Percentiles rank a stretch among this genome's conserved stretches.
Conservation (phyloP, 106 monocot species). For the Phalaenopsis equestris region DNA sequence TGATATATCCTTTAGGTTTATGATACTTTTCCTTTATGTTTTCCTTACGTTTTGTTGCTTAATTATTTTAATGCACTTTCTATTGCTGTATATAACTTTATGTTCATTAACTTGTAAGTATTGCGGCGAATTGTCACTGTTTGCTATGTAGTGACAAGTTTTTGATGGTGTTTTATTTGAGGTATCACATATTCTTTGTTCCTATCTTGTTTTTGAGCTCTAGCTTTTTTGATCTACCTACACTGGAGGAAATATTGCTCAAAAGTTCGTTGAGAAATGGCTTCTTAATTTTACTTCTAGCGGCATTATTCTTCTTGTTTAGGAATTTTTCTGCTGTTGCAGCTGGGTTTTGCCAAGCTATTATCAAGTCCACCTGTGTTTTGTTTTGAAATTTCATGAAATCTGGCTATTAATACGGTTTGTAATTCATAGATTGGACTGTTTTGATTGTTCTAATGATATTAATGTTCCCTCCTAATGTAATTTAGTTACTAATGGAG, state of each 20-base stretch:
- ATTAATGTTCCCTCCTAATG: too few species aligned
- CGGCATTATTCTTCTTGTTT: background rate
- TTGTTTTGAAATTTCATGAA: background rate
- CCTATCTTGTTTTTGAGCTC: background rate
- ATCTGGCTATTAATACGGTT: too few species aligned
- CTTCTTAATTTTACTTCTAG: background rate
- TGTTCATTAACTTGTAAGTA: background rate
- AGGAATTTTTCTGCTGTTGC: background rate
- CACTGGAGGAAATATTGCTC: background rate
- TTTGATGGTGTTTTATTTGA: background rate
- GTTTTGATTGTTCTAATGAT: too few species aligned
- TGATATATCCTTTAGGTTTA: background rate
- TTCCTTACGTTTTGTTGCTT: constrained; percentile 2
- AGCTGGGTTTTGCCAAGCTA: background rate
- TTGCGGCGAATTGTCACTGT: background rate
- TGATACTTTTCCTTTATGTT: background rate
- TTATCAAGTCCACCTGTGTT: background rate
- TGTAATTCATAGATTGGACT: too few species aligned
- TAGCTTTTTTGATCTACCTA: background rate
- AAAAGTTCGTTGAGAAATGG: background rate
- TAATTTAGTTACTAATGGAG: too few species aligned
- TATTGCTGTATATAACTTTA: background rate
- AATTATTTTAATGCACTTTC: background rate
- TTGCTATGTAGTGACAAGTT: background rate
- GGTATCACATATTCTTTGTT: background rate